A percentile compares a stretch with the other conserved stretches of the same genome.
Evolutionary conservation across 2,329 filamentous ascomycete species (phyloP).

Genomic region (Penicillium sp.): DNA sequence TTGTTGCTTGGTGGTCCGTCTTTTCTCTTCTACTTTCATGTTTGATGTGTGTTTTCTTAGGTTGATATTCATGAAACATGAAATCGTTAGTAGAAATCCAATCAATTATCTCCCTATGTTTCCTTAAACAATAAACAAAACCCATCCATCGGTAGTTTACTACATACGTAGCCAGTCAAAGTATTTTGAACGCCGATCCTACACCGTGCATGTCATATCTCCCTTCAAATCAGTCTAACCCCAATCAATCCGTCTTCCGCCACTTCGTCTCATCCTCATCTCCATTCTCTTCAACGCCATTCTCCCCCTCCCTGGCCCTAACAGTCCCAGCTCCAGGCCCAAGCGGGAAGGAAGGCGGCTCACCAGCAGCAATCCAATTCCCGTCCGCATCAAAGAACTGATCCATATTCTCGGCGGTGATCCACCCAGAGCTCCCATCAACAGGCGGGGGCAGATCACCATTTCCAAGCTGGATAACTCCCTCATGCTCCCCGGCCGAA

Average conservation of each 20-base stretch:
- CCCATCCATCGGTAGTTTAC: neutral
- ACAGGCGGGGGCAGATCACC: slow-evolving; percentile 48
- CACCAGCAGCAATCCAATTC: slow-evolving; percentile 65
- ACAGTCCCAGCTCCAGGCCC: slow-evolving; percentile 65
- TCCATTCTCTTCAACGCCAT: slow-evolving; percentile 43
- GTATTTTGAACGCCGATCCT: slow-evolving; percentile 1
- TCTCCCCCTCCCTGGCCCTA: slow-evolving; percentile 58
- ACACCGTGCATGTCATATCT: neutral
- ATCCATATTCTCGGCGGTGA: slow-evolving; percentile 86
- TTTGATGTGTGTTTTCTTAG: slow-evolving; percentile 5
- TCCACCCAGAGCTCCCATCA: slow-evolving; percentile 51
- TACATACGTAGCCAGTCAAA: neutral
- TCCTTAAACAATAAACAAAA: neutral
- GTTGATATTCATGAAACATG: slow-evolving; percentile 17
- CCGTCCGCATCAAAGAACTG: slow-evolving; percentile 79
- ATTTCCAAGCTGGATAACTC: slow-evolving; percentile 38
- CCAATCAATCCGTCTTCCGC: slow-evolving; percentile 46
- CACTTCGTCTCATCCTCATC: slow-evolving; percentile 51
- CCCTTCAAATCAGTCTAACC: neutral
- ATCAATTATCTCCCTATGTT: neutral
- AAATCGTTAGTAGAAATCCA: slow-evolving; percentile 23
- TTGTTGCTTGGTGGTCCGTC: slow-evolving; percentile 6
- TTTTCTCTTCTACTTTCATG: neutral
- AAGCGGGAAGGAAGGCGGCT: slow-evolving; percentile 39
- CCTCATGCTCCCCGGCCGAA: slow-evolving; percentile 19